Percentiles rank a stretch among this genome's conserved stretches.
Conservation (phyloP, 768 basidiomycete genomes). For the Amylocystis lapponica region DNA sequence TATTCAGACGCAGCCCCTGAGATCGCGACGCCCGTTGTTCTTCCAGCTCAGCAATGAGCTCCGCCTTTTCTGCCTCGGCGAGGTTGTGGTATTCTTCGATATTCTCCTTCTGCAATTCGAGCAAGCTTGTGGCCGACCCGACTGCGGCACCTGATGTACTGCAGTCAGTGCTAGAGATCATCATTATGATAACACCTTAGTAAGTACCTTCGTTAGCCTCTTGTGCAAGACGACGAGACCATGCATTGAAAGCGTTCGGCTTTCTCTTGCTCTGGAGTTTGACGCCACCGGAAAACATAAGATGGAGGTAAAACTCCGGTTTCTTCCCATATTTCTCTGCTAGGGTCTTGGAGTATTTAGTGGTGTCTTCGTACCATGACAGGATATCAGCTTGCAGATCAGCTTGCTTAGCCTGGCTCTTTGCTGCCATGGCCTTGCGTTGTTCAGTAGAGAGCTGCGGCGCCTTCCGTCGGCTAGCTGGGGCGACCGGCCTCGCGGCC, state of each 20-base stretch:
- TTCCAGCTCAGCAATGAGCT: background rate
- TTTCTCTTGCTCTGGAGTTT: background rate
- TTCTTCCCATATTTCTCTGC: background rate
- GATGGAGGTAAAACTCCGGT: background rate
- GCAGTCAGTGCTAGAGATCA: too few relatives aligned
- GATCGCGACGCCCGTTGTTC: background rate
- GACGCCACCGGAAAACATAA: constrained; percentile 1
- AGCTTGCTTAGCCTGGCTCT: background rate
- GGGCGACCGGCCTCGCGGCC: background rate
- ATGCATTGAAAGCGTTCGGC: constrained; percentile 3
- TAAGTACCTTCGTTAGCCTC: background rate
- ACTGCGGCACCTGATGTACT: too few relatives aligned
- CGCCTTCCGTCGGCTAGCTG: background rate
- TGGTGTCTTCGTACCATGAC: constrained; percentile 1
- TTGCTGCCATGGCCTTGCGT: background rate
- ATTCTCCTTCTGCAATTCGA: background rate
- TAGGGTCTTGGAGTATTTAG: background rate
- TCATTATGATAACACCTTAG: background rate
- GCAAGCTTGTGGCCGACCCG: background rate
- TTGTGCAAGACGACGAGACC: background rate
- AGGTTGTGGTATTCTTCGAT: background rate
- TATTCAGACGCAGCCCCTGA: background rate
- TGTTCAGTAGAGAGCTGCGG: background rate
- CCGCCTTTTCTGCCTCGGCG: background rate
- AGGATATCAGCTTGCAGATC: constrained; percentile 1